These are phyloP conservation scores for Cupressus sempervirens DNA, from an alignment of 75 land plant genomes.

Conservation along the genomic window DNA sequence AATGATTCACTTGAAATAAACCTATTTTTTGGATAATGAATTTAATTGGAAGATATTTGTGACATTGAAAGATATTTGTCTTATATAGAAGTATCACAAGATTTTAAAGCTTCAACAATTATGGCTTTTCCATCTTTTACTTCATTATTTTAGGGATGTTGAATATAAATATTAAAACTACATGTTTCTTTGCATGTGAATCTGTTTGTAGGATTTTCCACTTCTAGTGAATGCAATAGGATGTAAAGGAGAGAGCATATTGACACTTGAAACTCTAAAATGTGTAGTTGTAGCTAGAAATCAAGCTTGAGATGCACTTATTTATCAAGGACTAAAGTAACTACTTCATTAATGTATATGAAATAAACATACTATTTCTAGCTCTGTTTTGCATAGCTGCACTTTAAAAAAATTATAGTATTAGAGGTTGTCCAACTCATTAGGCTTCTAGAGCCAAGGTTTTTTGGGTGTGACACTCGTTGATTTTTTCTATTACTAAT, in stretches of 20 bases:
- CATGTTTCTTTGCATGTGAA: not conserved
- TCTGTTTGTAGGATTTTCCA: slow-evolving; percentile 76
- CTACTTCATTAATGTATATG: slow-evolving; percentile 7
- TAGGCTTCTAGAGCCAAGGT: not conserved
- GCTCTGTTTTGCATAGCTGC: not conserved
- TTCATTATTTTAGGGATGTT: not conserved
- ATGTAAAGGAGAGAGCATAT: slow-evolving; percentile 98
- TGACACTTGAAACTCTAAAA: slow-evolving; percentile 96
- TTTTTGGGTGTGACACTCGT: not conserved
- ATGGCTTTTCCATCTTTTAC: not conserved
- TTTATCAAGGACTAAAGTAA: slow-evolving; percentile 97
- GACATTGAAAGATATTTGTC: too few species aligned
- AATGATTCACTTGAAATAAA: not conserved
- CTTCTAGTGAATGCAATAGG: slow-evolving; percentile 99
- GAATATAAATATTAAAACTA: not conserved
- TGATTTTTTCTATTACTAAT: not conserved
- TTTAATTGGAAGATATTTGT: too few species aligned
- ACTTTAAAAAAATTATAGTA: not conserved
- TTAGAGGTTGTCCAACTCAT: not conserved
- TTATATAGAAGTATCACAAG: not conserved
- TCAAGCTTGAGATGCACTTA: slow-evolving; percentile 98
- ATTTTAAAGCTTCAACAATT: not conserved
- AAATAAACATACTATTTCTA: not conserved
- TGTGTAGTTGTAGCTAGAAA: slow-evolving; percentile 98
- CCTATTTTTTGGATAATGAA: too few species aligned